Base-by-base conservation (phyloP, 768 basidiomycete genomes). In the Tubosaeta sp. region DNA sequence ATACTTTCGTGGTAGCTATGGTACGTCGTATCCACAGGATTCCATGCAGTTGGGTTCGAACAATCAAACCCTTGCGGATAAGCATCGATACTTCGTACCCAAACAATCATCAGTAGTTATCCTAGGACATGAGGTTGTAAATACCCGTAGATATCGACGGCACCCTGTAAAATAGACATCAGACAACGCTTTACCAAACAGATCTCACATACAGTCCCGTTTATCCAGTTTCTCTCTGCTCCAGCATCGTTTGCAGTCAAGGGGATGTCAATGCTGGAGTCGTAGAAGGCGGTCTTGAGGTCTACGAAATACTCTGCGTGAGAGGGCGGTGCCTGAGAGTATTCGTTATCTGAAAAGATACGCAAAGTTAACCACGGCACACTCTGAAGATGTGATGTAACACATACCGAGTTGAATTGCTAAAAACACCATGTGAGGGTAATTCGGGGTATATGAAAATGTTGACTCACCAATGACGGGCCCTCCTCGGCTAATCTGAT, bases 1-100 rank as follows among this genome's bases (percentile, higher is more conserved):
- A 60, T 63, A 60, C 68, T 52, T 55, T 69, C 37, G 61, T 91
- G 90, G 57, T 89, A 91, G 14, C 70, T 62, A 49, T 84, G 76
- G 59, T 89, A 90, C 56, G 76, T 80, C 2, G 79, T 78, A 0
- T 72, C 72, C n/a, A 91, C 79, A 2, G 78, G 78, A 12, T 63
- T 77, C 91, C 90, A 92, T 0, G 55, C 62, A 2, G 72, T 71
- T 2, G 90, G 87, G 54, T 86, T 77, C 0, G 87, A 87, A 64
- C 90, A 92, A 60, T 92, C 89, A 59, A 89, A 91, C 0, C 77
- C 73, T 73, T 91, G 87, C 1, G 88, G 87, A 54, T 91, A 91
- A 0, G 80, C 77, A 60, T 90, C 89, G 52, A 84, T 61, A 14
- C 80, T 80, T 51, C 34, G 3, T 48, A 34, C 52, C 27, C n/a